These are phyloP conservation scores for Aspergillus indologenus DNA, from an alignment of 495 filamentous ascomycete species.

Conservation along the genomic window DNA sequence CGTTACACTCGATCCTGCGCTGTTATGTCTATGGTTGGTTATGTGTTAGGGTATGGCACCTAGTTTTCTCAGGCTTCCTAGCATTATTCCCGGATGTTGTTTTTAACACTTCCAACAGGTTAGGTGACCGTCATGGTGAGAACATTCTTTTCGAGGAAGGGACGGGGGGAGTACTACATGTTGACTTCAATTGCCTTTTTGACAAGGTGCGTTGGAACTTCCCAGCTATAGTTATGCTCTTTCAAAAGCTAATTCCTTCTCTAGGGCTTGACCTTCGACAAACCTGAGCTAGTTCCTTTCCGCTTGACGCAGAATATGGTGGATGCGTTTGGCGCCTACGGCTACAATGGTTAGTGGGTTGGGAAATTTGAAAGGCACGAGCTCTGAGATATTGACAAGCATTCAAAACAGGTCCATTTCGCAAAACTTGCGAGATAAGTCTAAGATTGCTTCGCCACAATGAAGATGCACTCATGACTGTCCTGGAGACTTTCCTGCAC, in stretches of 20 bases:
- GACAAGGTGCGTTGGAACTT: constrained; percentile 60
- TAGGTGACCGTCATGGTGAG: constrained; percentile 97
- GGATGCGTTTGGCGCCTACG: constrained; percentile 90
- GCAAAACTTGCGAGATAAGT: constrained; percentile 85
- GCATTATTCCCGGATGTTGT: neutral
- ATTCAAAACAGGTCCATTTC: constrained; percentile 65
- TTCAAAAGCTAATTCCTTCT: constrained; percentile 8
- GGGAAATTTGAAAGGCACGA: neutral
- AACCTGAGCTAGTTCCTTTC: constrained; percentile 96
- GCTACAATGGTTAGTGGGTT: constrained; percentile 62
- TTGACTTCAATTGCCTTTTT: constrained; percentile 99
- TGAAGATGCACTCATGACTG: constrained; percentile 93
- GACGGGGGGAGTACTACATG: constrained; percentile 91
- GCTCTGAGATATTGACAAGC: constrained; percentile 1
- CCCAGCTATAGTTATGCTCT: neutral
- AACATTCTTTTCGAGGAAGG: constrained; percentile 95
- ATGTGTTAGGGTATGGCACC: constrained; percentile 69
- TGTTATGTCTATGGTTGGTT: constrained; percentile 97
- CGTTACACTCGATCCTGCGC: constrained; percentile 90
- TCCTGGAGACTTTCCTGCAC: constrained; percentile 93
- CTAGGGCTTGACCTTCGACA: constrained; percentile 82
- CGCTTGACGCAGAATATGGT: constrained; percentile 98
- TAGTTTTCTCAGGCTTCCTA: neutral
- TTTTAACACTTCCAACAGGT: constrained; percentile 30
- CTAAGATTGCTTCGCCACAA: constrained; percentile 80